Base-by-base conservation (phyloP, 768 basidiomycete species). In the Pleurotus eryngii region DNA sequence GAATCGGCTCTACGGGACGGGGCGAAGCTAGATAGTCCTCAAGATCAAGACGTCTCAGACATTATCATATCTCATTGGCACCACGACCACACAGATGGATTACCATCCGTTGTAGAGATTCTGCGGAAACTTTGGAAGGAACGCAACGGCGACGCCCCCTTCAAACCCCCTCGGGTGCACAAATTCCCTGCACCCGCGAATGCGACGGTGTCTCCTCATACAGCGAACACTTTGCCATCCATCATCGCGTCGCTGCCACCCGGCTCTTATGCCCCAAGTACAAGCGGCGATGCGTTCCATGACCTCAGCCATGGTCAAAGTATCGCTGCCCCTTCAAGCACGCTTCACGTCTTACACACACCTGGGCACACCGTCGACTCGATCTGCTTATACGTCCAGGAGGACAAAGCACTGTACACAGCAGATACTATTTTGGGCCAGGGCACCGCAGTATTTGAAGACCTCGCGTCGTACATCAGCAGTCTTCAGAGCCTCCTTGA, bases 1-100 rank as follows among this genome's bases (percentile, higher is more conserved):
- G 76, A 83, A 59, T 74, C 78, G 12, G 85, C 86, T 20, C 74
- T 93, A n/a, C 67, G 70, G 45, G 57, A 60, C 62, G 22, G 37
- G 26, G 64, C 70, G 24, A 63, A 63, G 55, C 64, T 73, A 8
- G 58, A 65, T 39, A 69, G 81, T 51, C 67, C 74, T 5, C 56
- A 63, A 20, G 72, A 76, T 46, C 83, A 84, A 6, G 80, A 86
- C 49, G 72, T 98, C 49, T 92, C 91, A 9, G 94, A 98, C 67
- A 91, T 98, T 70, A 76, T 98, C 64, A 76, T 98, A 56, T 92
- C 94, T 0, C 96, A 98, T 70, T 87, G 87, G 80, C 96, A 98
- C 67, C 74, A 75, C 27, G 96, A 98, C 72, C 96, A 98, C 62
- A 77, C 87, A 60, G 81, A 82, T 5, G 96, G 95, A 4, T 74